Evolutionary conservation across 1,284 basidiomycete species (phyloP).

Genomic region (Cutaneotrichosporon cavernicola): DNA sequence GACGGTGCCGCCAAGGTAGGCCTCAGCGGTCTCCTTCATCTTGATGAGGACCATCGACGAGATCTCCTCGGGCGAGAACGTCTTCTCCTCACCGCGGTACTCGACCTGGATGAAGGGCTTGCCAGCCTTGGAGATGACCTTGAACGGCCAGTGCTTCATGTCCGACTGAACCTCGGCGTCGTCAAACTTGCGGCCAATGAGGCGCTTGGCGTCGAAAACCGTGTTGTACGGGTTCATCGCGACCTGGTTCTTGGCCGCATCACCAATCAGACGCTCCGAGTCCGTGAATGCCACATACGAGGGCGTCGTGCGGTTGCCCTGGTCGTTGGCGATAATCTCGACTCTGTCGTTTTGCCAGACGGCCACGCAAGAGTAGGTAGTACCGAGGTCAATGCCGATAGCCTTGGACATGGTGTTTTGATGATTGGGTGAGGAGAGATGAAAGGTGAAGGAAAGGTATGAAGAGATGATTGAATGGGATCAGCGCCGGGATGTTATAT

Average conservation of each 20-base stretch:
- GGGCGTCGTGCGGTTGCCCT: constrained; percentile 94
- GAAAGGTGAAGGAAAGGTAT: too few species aligned
- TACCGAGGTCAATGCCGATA: constrained; percentile 56
- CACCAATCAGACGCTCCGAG: constrained; percentile 70
- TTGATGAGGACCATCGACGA: constrained; percentile 92
- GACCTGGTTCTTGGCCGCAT: constrained; percentile 63
- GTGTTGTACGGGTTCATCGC: constrained; percentile 60
- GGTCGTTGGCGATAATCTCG: constrained; percentile 62
- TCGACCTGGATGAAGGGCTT: constrained; percentile 88
- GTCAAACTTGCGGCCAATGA: constrained; percentile 80
- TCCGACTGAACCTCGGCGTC: constrained; percentile 65
- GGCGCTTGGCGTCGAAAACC: constrained; percentile 85
- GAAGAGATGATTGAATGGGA: too few species aligned
- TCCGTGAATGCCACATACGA: constrained; percentile 93
- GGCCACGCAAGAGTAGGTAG: constrained; percentile 75
- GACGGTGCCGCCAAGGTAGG: constrained; percentile 93
- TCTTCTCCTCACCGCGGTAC: constrained; percentile 88
- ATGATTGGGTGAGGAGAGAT: too few species aligned
- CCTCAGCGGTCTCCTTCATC: constrained; percentile 99
- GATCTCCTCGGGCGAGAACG: constrained; percentile 56
- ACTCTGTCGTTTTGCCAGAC: constrained; percentile 99
- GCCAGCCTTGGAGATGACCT: constrained; percentile 72
- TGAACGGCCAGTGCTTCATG: constrained; percentile 94
- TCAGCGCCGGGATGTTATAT: too few species aligned
- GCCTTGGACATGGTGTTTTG: not conserved